A percentile compares a stretch with the other conserved stretches of the same genome.
Conservation (phyloP, 2,329 filamentous ascomycete species). For the Beauveria rudraprayagi region DNA sequence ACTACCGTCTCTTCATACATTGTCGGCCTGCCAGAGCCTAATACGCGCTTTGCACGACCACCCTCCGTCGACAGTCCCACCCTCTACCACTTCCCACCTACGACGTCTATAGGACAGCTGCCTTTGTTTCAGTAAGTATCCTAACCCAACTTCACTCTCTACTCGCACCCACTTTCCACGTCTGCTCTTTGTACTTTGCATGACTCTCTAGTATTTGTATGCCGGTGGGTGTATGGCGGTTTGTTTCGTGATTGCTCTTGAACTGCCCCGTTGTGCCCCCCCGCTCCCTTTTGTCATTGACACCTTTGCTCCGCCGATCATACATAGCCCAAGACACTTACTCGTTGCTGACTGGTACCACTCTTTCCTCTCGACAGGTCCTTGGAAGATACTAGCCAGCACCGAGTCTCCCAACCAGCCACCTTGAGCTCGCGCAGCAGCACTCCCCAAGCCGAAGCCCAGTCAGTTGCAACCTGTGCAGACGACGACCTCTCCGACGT, state of each 20-base stretch:
- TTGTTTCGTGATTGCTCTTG: not conserved
- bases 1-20: slow-evolving; percentile 22
- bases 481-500: slow-evolving; percentile 29
- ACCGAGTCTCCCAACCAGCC: slow-evolving; percentile 10
- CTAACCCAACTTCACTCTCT: not conserved
- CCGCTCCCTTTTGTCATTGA: not conserved
- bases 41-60: slow-evolving; percentile 45
- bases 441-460: slow-evolving; percentile 25
- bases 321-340: not conserved
- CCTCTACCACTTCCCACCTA: slow-evolving; percentile 48
- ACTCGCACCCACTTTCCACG: not conserved
- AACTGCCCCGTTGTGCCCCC: not conserved
- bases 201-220: not conserved
- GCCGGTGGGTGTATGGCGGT: not conserved
- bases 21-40: slow-evolving; percentile 37
- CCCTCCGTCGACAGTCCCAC: slow-evolving; percentile 53
- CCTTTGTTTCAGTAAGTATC: slow-evolving; percentile 10
- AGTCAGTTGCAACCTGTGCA: not conserved
- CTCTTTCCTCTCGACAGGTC: slow-evolving; percentile 19
- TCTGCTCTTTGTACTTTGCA: not conserved
- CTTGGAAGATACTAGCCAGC: slow-evolving; percentile 10
- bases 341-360: slow-evolving; percentile 21
- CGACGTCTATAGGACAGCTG: slow-evolving; percentile 2
- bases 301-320: not conserved
- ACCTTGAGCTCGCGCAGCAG: slow-evolving; percentile 28